Evolutionary conservation across 208 protist genomes (phyloP), one percentile per base, ranked within the genome.

Genomic region (Trichomonas gallinae): DNA sequence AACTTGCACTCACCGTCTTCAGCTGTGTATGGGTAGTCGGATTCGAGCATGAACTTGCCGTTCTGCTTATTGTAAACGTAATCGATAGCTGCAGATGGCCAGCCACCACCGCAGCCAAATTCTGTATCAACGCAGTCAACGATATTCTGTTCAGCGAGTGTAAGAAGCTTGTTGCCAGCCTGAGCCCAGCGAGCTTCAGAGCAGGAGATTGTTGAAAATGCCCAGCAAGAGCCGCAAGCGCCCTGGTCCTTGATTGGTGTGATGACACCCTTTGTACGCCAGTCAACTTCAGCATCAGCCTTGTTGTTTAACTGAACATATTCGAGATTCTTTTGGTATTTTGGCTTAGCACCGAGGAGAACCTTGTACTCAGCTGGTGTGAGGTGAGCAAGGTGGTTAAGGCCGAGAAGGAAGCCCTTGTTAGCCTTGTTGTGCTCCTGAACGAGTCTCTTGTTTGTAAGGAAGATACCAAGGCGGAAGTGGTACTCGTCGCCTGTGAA

Each of bases 201-300:
- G n/a, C 81, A 13, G 36, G 81, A n/a, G 21, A 87, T 42, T 2
- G 81, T 34, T 6, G 45, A 83, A 31, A 97, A 97, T 17, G 97
- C 97, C 98, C 97, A 98, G 96, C 97, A 98, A 13, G 97, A 98
- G 46, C 98, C 98, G 96, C 98, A 98, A 15, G 97, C 96, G 51
- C 97, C 97, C 96, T 98, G 97, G 96, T 98, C 96, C 89, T 98
- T 98, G 10, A 97, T 96, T 51, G 63, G 96, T 10, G 96, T 98
- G 9, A 98, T 97, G 49, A 97, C 96, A 23, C 96, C 97, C 82
- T 97, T 96, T 23, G 97, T 49, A 31, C 98, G 82, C 97, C 98
- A 98, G 97, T 98, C 98, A 4, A 98, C 63, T 15, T n/a, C 8
- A 34, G 38, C 21, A 42, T 34, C 42, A 21, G 21, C 36, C 0